These are phyloP conservation scores for Saccharomycopsis sp. DNA, from an alignment of 805 yeast species.

Conservation along the genomic window DNA sequence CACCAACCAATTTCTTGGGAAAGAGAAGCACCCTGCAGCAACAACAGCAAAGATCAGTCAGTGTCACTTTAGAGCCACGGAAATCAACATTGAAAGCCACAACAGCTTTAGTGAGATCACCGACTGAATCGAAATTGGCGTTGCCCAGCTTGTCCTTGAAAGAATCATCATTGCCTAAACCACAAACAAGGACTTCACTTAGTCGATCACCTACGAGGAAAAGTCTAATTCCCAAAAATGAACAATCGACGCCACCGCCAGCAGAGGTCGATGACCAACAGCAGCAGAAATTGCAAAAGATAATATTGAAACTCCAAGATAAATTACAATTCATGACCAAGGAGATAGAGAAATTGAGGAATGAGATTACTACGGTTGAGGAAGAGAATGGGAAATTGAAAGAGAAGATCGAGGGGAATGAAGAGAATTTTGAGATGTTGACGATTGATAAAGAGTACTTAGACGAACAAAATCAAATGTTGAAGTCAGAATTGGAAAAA, in stretches of 20 bases:
- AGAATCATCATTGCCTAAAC: too few species aligned
- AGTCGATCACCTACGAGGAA: too few species aligned
- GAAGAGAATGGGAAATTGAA: slow-evolving; percentile 28
- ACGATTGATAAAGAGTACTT: slow-evolving; percentile 41
- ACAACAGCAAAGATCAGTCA: neutral
- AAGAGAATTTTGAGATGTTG: slow-evolving; percentile 29
- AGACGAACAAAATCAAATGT: slow-evolving; percentile 29
- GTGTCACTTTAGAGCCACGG: neutral
- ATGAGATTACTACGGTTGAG: slow-evolving; percentile 25
- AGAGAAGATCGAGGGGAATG: slow-evolving; percentile 17
- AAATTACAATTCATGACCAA: slow-evolving; percentile 34
- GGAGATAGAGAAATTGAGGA: slow-evolving; percentile 28
- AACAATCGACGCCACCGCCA: too few species aligned
- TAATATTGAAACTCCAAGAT: slow-evolving; percentile 39
- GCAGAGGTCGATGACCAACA: too few species aligned
- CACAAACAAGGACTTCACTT: too few species aligned
- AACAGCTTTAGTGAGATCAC: neutral
- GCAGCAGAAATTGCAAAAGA: slow-evolving; percentile 24
- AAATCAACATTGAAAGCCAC: neutral
- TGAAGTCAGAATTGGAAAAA: slow-evolving; percentile 26
- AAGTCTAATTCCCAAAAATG: too few species aligned
- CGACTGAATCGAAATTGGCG: neutral
- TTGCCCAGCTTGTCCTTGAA: too few species aligned
- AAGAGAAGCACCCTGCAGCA: neutral
- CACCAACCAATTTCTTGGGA: slow-evolving; percentile 2